Evolutionary conservation across 1,139 yeast genomes (phyloP).

Genomic region (Taphrina deformans): DNA sequence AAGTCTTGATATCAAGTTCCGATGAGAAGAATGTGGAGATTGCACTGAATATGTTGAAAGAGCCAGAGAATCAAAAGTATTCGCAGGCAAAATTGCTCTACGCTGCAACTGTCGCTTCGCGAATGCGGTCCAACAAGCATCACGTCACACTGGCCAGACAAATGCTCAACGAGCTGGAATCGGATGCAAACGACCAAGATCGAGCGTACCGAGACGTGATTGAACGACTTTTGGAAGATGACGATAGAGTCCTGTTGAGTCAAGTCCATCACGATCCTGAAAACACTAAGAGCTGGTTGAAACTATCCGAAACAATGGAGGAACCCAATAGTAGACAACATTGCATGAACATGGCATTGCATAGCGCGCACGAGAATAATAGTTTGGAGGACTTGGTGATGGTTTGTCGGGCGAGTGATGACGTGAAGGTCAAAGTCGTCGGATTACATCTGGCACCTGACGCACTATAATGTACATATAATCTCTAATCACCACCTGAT

Average conservation of each 20-base stretch:
- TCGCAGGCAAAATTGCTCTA: neutral
- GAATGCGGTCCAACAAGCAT: neutral
- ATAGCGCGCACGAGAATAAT: neutral
- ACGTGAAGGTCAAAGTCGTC: neutral
- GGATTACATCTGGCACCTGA: constrained; percentile 8
- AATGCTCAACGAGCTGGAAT: neutral
- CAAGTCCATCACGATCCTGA: constrained; percentile 4
- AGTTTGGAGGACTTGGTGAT: neutral
- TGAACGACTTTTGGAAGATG: neutral
- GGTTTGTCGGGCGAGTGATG: constrained; percentile 6
- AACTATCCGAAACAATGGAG: neutral
- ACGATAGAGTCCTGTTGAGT: neutral
- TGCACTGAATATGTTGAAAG: neutral
- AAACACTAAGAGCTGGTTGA: constrained; percentile 1
- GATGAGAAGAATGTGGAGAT: neutral
- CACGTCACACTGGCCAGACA: neutral
- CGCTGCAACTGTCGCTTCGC: neutral
- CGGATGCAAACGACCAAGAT: neutral
- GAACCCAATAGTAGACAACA: neutral
- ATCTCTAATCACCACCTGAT: neutral
- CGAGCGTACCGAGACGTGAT: neutral
- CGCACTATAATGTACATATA: neutral
- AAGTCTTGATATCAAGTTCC: neutral
- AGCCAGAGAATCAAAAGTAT: neutral
- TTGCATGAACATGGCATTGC: constrained; percentile 8